A percentile compares a stretch with the other conserved stretches of the same genome.
Conservation (phyloP, 2,329 filamentous ascomycete species). For the Neobulgaria alba region DNA sequence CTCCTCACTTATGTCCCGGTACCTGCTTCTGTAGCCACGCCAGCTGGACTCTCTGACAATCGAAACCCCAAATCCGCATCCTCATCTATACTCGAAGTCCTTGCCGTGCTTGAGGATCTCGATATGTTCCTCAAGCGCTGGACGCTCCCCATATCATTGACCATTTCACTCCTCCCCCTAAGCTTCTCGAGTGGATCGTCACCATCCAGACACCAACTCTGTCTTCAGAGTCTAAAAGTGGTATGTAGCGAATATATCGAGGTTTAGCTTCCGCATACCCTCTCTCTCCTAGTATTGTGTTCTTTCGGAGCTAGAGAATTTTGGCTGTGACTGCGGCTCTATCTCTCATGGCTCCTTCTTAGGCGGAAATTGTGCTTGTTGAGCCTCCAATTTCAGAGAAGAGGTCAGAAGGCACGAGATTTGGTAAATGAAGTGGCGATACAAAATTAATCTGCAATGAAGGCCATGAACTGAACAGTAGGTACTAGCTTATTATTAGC, state of each 20-base stretch:
- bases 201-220: slow-evolving; percentile 66
- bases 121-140: too few species aligned
- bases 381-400: slow-evolving; percentile 44
- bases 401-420: slow-evolving; percentile 52
- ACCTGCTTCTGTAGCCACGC: not conserved
- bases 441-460: slow-evolving; percentile 60
- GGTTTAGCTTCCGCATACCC: slow-evolving; percentile 41
- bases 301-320: slow-evolving; percentile 55
- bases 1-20: not conserved
- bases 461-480: slow-evolving; percentile 56
- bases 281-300: slow-evolving; percentile 24
- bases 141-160: slow-evolving; percentile 7
- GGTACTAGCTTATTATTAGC: too few species aligned
- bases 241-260: slow-evolving; percentile 69
- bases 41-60: not conserved
- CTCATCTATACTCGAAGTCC: slow-evolving; percentile 3
- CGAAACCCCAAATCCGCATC: not conserved
- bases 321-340: slow-evolving; percentile 65
- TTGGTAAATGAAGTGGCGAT: slow-evolving; percentile 57
- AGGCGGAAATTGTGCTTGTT: slow-evolving; percentile 36
- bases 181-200: slow-evolving; percentile 1
- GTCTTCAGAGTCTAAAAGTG: slow-evolving; percentile 55
- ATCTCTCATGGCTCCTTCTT: slow-evolving; percentile 49
- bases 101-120: too few species aligned
- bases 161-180: slow-evolving; percentile 3